A percentile compares a stretch with the other conserved stretches of the same genome.
Evolutionary conservation across 176 grass and related monocot genomes (phyloP).

Genomic region (Oryza longistaminata): DNA sequence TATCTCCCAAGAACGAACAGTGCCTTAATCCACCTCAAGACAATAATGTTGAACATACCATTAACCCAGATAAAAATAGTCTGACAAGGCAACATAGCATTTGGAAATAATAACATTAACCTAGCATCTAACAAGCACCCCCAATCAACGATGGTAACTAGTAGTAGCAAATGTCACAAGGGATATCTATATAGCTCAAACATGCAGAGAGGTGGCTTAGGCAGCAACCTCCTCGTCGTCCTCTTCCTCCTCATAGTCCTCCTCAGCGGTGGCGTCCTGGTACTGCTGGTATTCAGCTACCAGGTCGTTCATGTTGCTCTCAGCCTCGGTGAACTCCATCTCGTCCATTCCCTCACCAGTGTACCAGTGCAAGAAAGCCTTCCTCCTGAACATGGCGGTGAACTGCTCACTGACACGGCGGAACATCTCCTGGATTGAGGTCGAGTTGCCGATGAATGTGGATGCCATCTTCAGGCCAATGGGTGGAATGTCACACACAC

Average conservation of each 20-base stretch:
- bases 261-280: conserved; percentile 64
- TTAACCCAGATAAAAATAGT: conserved; percentile 31
- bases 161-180: conserved; percentile 15
- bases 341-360: conserved; percentile 95
- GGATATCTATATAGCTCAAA: conserved; percentile 16
- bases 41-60: conserved; percentile 14
- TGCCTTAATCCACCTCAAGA: conserved; percentile 31
- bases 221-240: conserved; percentile 35
- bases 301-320: conserved; percentile 94
- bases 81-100: conserved; percentile 21
- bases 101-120: conserved; percentile 14
- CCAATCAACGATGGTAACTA: conserved; percentile 7
- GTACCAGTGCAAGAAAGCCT: conserved; percentile 99
- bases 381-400: conserved; percentile 97
- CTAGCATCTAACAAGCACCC: conserved; percentile 33
- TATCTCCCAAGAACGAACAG: too few relatives aligned
- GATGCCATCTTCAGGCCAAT: conserved; percentile 71
- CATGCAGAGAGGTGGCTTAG: not conserved
- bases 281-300: conserved; percentile 91
- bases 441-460: conserved; percentile 72
- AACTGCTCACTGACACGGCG: conserved; percentile 91
- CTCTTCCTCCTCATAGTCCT: conserved; percentile 63
- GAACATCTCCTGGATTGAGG: conserved; percentile 83
- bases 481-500: conserved; percentile 89
- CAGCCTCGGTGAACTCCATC: conserved; percentile 90